Base-by-base conservation (phyloP, 2,329 filamentous ascomycete species). In the Penicillium sp. region DNA sequence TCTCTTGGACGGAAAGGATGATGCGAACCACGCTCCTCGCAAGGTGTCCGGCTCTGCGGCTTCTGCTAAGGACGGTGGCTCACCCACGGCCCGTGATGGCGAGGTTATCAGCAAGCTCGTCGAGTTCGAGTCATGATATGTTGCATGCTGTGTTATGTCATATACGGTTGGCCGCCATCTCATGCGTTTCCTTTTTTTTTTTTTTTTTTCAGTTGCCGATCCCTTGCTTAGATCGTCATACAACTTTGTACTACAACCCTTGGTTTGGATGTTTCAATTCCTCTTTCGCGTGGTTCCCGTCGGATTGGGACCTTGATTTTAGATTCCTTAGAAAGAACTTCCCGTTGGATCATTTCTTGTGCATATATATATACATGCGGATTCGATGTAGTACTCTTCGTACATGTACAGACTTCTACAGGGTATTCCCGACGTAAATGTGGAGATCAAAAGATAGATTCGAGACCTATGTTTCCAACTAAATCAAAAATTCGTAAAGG, bases 81-180 rank as follows among this genome's bases (percentile, higher is more conserved):
- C 57, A 13, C 35, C 63, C 48, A 18, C 59, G 37, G 53, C 37
- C 7, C 60, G 59, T 45, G 65, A 71, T n/a, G 61, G 64, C 6
- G 63, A 65, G 13, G 66, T 68, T 38, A 67, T 73, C 26, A 73
- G 70, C 48, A 76, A 75, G 58, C 67, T 73, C 34, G 69, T 75
- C 48, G 76, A 78, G 58, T 73, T 72, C 39, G 70, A 73, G 29
- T 71, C 66, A 54, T 71, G 57, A 65, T 60, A 24, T 61, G 13
- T 24, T 37, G 18, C 48, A 47, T 47, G 50, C 52, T 42, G 14
- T 38, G 26, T 46, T 31, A 44, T 49, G 24, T 55, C 40, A 45
- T 53, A 47, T 49, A 54, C 39, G 31, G 18, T 29, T 51, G 29
- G 26, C 18, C 39, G 35, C 18, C 32, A 52, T 44, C n/a, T 51